Conservation (phyloP, 495 filamentous ascomycete species). For the Patellaria atrata region DNA sequence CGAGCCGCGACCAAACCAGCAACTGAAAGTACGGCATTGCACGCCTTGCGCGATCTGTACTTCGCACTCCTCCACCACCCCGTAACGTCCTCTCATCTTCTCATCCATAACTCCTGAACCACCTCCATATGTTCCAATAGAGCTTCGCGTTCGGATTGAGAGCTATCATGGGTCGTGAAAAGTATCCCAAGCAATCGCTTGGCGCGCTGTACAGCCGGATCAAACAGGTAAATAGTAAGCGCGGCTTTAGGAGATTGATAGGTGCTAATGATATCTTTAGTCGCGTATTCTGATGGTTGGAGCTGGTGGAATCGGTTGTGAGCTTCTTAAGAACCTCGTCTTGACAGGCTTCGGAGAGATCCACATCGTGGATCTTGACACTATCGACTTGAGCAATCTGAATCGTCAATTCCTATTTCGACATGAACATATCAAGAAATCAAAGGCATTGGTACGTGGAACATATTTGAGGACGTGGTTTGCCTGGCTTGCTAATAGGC, state of each 20-base stretch:
- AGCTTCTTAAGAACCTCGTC: slow-evolving; percentile 92
- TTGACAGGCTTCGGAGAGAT: slow-evolving; percentile 88
- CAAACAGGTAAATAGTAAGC: slow-evolving; percentile 62
- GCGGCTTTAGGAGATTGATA: background rate
- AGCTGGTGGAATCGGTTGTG: slow-evolving; percentile 93
- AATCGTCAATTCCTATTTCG: slow-evolving; percentile 98
- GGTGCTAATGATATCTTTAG: slow-evolving; percentile 36
- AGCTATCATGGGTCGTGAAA: slow-evolving; percentile 24
- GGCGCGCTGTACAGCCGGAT: slow-evolving; percentile 45
- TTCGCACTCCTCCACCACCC: too few species aligned
- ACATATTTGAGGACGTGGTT: background rate
- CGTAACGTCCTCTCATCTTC: slow-evolving; percentile 1
- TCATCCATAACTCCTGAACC: background rate
- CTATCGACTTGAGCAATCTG: slow-evolving; percentile 93
- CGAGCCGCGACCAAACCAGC: too few species aligned
- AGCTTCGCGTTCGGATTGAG: too few species aligned
- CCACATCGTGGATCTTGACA: slow-evolving; percentile 94
- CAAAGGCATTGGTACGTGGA: slow-evolving; percentile 71
- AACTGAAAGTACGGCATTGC: too few species aligned
- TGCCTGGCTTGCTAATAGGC: slow-evolving; percentile 4
- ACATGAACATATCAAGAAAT: slow-evolving; percentile 93
- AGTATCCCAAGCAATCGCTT: slow-evolving; percentile 42
- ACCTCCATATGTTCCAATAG: slow-evolving; percentile 13
- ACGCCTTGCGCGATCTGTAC: too few species aligned
- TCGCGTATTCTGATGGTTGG: slow-evolving; percentile 86